Base-by-base conservation (phyloP, 2,329 filamentous ascomycete genomes). In the Aspergillus latus region DNA sequence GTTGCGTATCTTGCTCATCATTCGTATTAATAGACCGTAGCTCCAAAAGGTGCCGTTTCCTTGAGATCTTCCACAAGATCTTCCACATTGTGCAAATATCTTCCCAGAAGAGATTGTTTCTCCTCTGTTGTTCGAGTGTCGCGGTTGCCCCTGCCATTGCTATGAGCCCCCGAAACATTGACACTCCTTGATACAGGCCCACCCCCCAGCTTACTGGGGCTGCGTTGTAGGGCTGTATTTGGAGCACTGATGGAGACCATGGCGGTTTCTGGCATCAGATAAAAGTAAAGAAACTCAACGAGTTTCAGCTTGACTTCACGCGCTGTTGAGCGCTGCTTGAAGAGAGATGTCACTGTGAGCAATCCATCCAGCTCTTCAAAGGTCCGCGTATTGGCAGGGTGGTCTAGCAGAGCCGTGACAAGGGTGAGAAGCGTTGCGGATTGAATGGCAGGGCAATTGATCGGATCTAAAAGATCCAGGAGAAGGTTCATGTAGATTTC, bases 271-370 rank as follows among this genome's bases (percentile, higher is more conserved):
- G 93, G 92, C 88, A 97, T 96, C 65, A 99, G 87, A 74, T 97
- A 99, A 75, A 97, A 97, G 80, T 97, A 97, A 50, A 99, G 78
- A 71, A 97, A 97, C 74, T 97, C 94, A 64, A 97, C 88, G n/a
- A 96, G 85, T 74, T 96, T 94, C 69, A 96, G 84, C 78, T 96
- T 97, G 63, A 97, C 92, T 66, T 93, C 90, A 59, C 91, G 86
- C 26, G 86, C 86, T 3, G 93, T 97, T 62, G 87, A 85, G 59
- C 91, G 87, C 61, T 88, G 89, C 74, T 95, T 96, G 84, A 97
- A 97, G 49, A 97, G 83, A 8, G 89, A 93, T 1, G 93, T 96
- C 45, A 97, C 86, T 1, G 92, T 94, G 40, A 96, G 84, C 4
- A 99, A 84, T 54, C 94, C 94, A 71, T 97, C 93, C 63, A 96